phyloP scores from a whole-genome alignment of 345 rosid species.

The Hibiscus trionum region DNA sequence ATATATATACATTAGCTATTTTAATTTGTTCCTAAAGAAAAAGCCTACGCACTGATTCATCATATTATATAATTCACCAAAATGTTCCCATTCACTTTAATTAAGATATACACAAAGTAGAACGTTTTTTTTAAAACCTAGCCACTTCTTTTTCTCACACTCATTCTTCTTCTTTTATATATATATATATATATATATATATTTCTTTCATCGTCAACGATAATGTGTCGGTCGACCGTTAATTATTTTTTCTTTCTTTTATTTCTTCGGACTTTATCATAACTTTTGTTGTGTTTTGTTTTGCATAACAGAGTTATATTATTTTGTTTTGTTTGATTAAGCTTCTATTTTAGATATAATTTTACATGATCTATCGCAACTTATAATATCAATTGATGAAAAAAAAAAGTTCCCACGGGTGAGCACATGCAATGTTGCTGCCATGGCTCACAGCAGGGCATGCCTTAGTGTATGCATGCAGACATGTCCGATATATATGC shows the following conservation, averaged over 20 bases:
- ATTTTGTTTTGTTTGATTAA: no score
- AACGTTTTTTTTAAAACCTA: no score
- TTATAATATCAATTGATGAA: background rate
- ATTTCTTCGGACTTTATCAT: no score
- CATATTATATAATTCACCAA: no score
- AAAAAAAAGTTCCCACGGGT: background rate
- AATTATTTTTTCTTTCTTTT: no score
- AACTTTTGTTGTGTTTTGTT: no score
- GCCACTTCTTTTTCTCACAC: no score
- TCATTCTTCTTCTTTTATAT: no score
- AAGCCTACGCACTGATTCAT: background rate
- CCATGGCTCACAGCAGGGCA: background rate
- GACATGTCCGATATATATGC: background rate
- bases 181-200: no score
- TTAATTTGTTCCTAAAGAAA: background rate
- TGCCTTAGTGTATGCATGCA: background rate
- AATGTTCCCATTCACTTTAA: background rate
- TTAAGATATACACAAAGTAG: background rate
- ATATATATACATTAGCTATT: background rate
- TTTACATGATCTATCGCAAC: background rate
- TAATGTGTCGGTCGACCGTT: no score
- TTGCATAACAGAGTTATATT: no score
- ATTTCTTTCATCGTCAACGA: no score
- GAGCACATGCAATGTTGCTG: slow-evolving; percentile 2
- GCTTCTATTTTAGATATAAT: background rate